Evolutionary conservation across 306 rosid species (phyloP).

Genomic region (Ormosia emarginata): DNA sequence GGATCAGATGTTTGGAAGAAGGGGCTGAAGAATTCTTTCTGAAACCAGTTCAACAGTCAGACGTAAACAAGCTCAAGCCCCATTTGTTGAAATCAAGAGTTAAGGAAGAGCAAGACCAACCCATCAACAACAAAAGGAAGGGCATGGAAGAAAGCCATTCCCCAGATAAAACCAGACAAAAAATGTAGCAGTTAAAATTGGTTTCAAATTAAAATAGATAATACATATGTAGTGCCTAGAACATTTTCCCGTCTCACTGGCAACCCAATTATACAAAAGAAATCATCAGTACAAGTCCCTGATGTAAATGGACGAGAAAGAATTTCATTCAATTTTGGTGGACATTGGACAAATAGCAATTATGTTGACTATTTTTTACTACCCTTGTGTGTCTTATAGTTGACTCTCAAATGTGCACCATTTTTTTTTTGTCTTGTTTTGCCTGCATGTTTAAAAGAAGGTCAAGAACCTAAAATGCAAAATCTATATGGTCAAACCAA

Average conservation of each 20-base stretch:
- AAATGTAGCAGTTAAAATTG: slow-evolving; percentile 20
- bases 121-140: slow-evolving; percentile 32
- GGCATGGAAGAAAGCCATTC: slow-evolving; percentile 35
- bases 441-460: neutral
- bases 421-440: no score
- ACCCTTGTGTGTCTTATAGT: neutral
- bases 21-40: slow-evolving; percentile 89
- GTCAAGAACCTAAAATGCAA: neutral
- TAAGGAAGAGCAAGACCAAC: slow-evolving; percentile 39
- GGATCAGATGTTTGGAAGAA: slow-evolving; percentile 80
- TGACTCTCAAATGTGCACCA: neutral
- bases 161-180: slow-evolving; percentile 43
- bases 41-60: slow-evolving; percentile 79
- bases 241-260: neutral
- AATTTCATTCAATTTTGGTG: neutral
- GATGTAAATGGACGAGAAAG: neutral
- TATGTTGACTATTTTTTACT: neutral
- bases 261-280: neutral
- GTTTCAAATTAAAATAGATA: neutral
- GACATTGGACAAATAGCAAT: neutral
- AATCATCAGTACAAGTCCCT: neutral
- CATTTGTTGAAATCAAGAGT: slow-evolving; percentile 56
- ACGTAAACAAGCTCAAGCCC: slow-evolving; percentile 76
- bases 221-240: slow-evolving; percentile 7
- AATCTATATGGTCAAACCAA: neutral